phyloP scores from a whole-genome alignment of 495 filamentous ascomycete species.

The Neurospora tetrasperma region DNA sequence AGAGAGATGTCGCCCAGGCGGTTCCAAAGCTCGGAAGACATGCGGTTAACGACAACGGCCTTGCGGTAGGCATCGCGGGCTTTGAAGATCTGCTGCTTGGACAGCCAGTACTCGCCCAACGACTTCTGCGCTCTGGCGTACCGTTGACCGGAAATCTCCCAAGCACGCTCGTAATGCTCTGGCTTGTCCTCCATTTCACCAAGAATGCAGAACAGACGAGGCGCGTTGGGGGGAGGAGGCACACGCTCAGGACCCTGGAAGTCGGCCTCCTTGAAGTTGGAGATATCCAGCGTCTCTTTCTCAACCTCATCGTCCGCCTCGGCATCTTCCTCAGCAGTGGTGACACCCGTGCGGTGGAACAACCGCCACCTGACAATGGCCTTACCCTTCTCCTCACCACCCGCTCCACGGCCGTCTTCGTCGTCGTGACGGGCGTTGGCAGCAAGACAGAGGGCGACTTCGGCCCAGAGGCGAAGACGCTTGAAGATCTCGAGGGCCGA shows the following conservation, averaged over 20 bases:
- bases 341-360: constrained; percentile 46
- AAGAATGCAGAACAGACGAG: constrained; percentile 84
- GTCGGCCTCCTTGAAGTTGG: constrained; percentile 40
- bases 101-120: constrained; percentile 66
- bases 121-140: constrained; percentile 84
- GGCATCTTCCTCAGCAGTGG: constrained; percentile 12
- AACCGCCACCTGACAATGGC: constrained; percentile 66
- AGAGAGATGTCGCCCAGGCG: constrained; percentile 81
- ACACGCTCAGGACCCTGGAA: constrained; percentile 50
- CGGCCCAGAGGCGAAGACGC: constrained; percentile 87
- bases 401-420: constrained; percentile 35
- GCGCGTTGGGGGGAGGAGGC: constrained; percentile 70
- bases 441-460: constrained; percentile 80
- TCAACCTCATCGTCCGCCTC: constrained; percentile 42
- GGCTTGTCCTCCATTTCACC: constrained; percentile 77
- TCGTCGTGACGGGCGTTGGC: constrained; percentile 50
- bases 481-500: constrained; percentile 96
- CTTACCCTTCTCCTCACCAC: constrained; percentile 67
- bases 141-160: constrained; percentile 70
- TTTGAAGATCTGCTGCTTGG: constrained; percentile 49
- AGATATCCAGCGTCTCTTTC: constrained; percentile 34
- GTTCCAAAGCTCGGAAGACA: constrained; percentile 79
- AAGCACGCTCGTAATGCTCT: constrained; percentile 70
- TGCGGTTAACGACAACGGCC: constrained; percentile 65
- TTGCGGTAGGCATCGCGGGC: constrained; percentile 69